Conservation (phyloP, 495 filamentous ascomycete species). For the Xylaria grammica region DNA sequence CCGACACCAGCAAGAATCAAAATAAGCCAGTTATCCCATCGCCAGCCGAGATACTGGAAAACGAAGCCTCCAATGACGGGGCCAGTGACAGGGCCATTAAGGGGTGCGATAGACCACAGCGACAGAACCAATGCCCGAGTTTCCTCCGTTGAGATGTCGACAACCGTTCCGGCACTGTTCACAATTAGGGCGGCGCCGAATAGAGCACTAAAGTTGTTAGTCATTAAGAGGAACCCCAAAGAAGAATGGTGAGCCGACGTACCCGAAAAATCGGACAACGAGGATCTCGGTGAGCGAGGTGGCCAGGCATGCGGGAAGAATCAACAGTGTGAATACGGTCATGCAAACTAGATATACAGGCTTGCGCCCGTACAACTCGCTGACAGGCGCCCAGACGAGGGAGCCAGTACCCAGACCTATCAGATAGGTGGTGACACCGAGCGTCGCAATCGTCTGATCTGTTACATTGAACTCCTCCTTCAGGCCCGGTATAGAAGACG, state of each 20-base stretch:
- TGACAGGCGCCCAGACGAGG: slow-evolving; percentile 73
- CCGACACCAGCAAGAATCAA: slow-evolving; percentile 69
- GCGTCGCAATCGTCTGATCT: slow-evolving; percentile 63
- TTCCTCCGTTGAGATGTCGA: slow-evolving; percentile 75
- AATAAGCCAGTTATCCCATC: slow-evolving; percentile 86
- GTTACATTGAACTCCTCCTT: slow-evolving; percentile 66
- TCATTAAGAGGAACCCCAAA: background rate
- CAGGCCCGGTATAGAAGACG: slow-evolving; percentile 69
- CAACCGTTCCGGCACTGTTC: slow-evolving; percentile 81
- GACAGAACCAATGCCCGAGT: slow-evolving; percentile 74
- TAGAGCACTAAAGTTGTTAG: slow-evolving; percentile 56
- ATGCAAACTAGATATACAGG: slow-evolving; percentile 72
- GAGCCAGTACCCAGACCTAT: slow-evolving; percentile 75
- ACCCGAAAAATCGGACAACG: slow-evolving; percentile 74
- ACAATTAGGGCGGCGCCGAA: slow-evolving; percentile 80
- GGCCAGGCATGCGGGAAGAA: slow-evolving; percentile 75
- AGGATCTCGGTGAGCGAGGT: slow-evolving; percentile 68
- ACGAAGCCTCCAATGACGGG: slow-evolving; percentile 79
- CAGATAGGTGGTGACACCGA: slow-evolving; percentile 82
- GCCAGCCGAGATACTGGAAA: slow-evolving; percentile 78
- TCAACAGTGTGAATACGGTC: slow-evolving; percentile 65
- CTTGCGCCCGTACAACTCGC: slow-evolving; percentile 79
- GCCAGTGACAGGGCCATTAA: slow-evolving; percentile 72
- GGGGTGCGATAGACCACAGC: slow-evolving; percentile 77
- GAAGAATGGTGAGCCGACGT: slow-evolving; percentile 21